Evolutionary conservation across 2,329 filamentous ascomycete species (phyloP).

Genomic region (Calycina herbarum): DNA sequence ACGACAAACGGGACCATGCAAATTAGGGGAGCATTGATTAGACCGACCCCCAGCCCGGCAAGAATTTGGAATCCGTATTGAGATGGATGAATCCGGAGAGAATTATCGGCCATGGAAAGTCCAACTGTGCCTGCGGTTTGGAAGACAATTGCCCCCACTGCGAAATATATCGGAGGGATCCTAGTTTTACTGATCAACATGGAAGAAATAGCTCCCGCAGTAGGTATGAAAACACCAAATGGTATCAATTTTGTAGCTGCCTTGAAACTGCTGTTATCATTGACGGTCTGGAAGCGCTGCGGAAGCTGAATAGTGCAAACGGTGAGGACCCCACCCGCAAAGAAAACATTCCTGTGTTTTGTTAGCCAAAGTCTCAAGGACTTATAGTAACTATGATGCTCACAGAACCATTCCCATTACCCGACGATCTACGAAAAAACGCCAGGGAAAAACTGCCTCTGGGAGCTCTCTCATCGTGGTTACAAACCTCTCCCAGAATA

Average conservation of each 20-base stretch:
- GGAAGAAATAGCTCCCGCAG: background rate
- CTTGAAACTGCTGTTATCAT: background rate
- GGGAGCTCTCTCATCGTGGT: background rate
- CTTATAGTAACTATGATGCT: background rate
- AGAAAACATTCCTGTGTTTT: slow-evolving; percentile 1
- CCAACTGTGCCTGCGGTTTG: slow-evolving; percentile 9
- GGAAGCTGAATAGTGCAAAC: background rate
- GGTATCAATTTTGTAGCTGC: slow-evolving; percentile 5
- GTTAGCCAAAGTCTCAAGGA: too few species aligned
- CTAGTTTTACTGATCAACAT: too few species aligned
- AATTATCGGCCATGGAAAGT: background rate
- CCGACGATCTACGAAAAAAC: slow-evolving; percentile 2
- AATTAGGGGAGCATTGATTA: slow-evolving; percentile 5
- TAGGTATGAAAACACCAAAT: slow-evolving; percentile 3
- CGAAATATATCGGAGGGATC: too few species aligned
- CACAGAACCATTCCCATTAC: slow-evolving; percentile 12
- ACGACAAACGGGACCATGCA: slow-evolving; percentile 1
- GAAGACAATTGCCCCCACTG: background rate
- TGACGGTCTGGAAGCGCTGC: slow-evolving; percentile 7
- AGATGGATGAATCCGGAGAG: background rate
- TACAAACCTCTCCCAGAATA: slow-evolving; percentile 6
- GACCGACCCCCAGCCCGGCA: slow-evolving; percentile 7
- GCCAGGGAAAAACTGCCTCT: slow-evolving; percentile 11
- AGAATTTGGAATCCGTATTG: slow-evolving; percentile 12
- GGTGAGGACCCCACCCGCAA: background rate